A percentile compares a stretch with the other conserved stretches of the same genome.
These are phyloP conservation scores for Bjerkandera adusta DNA, from an alignment of 1,284 basidiomycete genomes.

Conservation along the genomic window DNA sequence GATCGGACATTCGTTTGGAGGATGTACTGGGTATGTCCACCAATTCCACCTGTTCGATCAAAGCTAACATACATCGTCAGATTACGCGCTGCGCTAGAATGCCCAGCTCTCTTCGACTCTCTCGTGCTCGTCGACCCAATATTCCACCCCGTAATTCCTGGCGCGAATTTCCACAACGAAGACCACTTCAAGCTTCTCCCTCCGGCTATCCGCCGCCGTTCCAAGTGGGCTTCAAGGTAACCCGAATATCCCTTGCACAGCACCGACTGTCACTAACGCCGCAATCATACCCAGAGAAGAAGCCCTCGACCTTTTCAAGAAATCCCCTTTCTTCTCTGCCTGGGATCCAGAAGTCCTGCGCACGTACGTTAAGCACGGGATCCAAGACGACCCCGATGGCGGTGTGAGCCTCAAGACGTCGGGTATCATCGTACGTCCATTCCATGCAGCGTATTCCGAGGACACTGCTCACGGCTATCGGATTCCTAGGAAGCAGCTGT, in stretches of 20 bases:
- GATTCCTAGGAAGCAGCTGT: conserved; percentile 46
- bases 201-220: conserved; percentile 62
- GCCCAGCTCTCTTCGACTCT: conserved; percentile 69
- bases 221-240: conserved; percentile 62
- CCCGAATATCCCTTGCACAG: conserved; percentile 12
- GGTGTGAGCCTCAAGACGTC: conserved; percentile 61
- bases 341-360: conserved; percentile 75
- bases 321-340: conserved; percentile 65
- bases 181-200: conserved; percentile 25
- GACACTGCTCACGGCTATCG: neutral
- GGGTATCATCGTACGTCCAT: conserved; percentile 39
- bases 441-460: neutral
- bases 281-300: no score
- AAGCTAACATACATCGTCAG: conserved; percentile 32
- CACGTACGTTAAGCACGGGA: conserved; percentile 65
- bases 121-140: conserved; percentile 84
- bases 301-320: conserved; percentile 51
- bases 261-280: neutral
- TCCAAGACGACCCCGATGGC: conserved; percentile 39
- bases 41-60: neutral
- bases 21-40: conserved; percentile 58
- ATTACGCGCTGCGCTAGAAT: conserved; percentile 55
- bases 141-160: conserved; percentile 39
- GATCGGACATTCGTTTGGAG: conserved; percentile 84
- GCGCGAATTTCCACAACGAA: conserved; percentile 10